phyloP scores from a whole-genome alignment of 2,329 filamentous ascomycete species.

The Aspergillus pseudoviridinutans region DNA sequence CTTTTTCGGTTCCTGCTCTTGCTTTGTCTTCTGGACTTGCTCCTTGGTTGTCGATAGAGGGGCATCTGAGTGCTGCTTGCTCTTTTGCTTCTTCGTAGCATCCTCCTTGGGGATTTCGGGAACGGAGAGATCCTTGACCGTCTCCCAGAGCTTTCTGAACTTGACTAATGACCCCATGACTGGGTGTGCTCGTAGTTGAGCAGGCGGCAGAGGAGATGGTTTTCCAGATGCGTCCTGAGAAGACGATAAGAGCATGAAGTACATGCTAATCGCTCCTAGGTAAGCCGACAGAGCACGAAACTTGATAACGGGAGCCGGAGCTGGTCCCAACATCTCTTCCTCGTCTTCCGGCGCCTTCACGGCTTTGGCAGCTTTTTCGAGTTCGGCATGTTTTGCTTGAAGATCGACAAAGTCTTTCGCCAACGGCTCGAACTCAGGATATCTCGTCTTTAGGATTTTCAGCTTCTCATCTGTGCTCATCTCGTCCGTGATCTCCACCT shows the following conservation, averaged over 20 bases:
- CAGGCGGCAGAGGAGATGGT: constrained; percentile 63
- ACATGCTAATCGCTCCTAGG: constrained; percentile 81
- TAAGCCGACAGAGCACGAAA: constrained; percentile 81
- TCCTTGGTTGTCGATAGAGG: constrained; percentile 13
- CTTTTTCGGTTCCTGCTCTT: constrained; percentile 37
- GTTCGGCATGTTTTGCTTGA: constrained; percentile 57
- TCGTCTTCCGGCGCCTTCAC: constrained; percentile 44
- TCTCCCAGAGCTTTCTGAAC: constrained; percentile 76
- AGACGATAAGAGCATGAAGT: constrained; percentile 89
- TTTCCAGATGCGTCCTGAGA: constrained; percentile 56
- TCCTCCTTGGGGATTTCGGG: constrained; percentile 37
- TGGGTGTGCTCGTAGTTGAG: constrained; percentile 81
- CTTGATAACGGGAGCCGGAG: constrained; percentile 63
- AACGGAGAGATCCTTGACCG: constrained; percentile 62
- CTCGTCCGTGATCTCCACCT: constrained; percentile 73
- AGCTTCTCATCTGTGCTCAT: constrained; percentile 72
- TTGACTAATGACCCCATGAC: constrained; percentile 82
- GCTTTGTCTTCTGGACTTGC: constrained; percentile 34
- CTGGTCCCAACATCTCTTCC: constrained; percentile 35
- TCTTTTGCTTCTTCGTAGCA: constrained; percentile 17
- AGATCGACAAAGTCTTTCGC: constrained; percentile 74
- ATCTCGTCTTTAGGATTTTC: constrained; percentile 71
- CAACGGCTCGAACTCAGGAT: constrained; percentile 88
- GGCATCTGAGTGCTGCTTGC: constrained; percentile 20
- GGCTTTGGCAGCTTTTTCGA: constrained; percentile 56